Evolutionary conservation across 441 rosid genomes (phyloP).

Genomic region (Flueggea neowawraea): DNA sequence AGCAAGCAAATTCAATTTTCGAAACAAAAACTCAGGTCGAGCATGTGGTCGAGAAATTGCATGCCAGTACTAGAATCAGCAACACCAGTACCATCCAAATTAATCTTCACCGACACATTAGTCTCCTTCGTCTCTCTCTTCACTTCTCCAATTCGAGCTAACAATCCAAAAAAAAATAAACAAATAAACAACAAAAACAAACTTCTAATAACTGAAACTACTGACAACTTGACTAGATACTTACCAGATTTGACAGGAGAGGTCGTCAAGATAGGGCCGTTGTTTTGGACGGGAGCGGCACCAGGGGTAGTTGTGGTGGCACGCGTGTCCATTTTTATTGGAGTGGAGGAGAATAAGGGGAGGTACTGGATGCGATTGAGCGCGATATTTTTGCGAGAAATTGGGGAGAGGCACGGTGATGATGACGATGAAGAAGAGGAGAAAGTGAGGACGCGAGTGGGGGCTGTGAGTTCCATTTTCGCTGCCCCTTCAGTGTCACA

Average conservation of each 20-base stretch:
- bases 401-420: too few relatives aligned
- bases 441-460: too few relatives aligned
- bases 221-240: neutral
- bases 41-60: conserved; percentile 92
- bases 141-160: conserved; percentile 68
- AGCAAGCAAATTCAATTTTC: neutral
- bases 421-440: too few relatives aligned
- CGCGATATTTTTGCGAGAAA: too few relatives aligned
- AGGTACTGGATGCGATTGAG: too few relatives aligned
- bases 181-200: neutral
- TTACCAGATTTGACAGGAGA: neutral
- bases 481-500: too few relatives aligned
- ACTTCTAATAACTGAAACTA: neutral
- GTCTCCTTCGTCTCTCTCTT: conserved; percentile 88
- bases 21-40: conserved; percentile 48
- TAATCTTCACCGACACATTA: conserved; percentile 72
- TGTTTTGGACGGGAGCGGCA: conserved; percentile 20
- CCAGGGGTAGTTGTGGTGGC: conserved; percentile 15
- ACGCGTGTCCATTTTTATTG: conserved; percentile 27
- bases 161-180: conserved; percentile 6
- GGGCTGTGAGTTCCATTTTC: too few relatives aligned
- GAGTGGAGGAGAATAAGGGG: conserved; percentile 10
- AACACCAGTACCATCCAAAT: conserved; percentile 79
- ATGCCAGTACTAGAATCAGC: conserved; percentile 68
- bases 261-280: neutral